Conservation (phyloP, 306 rosid genomes). For the Senna tora region DNA sequence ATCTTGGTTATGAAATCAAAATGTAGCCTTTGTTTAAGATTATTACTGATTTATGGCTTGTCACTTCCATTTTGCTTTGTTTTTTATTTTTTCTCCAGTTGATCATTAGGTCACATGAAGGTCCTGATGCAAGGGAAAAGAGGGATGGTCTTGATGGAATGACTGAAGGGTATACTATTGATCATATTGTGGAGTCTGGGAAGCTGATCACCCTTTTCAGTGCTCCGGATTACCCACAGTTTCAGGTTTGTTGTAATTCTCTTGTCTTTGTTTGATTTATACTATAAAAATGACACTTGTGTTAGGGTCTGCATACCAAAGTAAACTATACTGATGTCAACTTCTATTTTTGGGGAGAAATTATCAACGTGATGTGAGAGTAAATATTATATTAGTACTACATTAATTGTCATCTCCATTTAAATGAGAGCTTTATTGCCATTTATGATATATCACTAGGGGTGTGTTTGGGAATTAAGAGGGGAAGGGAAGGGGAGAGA, state of each 20-base stretch:
- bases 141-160: conserved; percentile 80
- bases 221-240: conserved; percentile 97
- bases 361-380: conserved; percentile 2
- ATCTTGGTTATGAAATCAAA: conserved; percentile 8
- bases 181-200: conserved; percentile 89
- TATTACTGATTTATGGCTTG: conserved; percentile 41
- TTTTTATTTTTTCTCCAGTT: conserved; percentile 60
- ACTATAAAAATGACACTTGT: conserved; percentile 6
- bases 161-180: conserved; percentile 85
- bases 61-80: neutral
- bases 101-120: conserved; percentile 94
- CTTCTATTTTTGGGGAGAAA: neutral
- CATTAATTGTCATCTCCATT: conserved; percentile 7
- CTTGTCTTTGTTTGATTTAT: conserved; percentile 3
- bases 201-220: conserved; percentile 83
- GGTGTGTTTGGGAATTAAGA: too few relatives aligned
- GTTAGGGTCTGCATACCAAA: neutral
- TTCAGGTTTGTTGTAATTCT: conserved; percentile 63
- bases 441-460: neutral
- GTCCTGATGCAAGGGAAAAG: conserved; percentile 95
- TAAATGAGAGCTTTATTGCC: conserved; percentile 5
- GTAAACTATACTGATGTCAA: conserved; percentile 5
- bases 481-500: too few relatives aligned
- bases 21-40: conserved; percentile 7
- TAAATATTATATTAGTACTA: neutral